These are phyloP conservation scores for Erysimum pusillum DNA, from an alignment of 441 rosid genomes.

Conservation along the genomic window DNA sequence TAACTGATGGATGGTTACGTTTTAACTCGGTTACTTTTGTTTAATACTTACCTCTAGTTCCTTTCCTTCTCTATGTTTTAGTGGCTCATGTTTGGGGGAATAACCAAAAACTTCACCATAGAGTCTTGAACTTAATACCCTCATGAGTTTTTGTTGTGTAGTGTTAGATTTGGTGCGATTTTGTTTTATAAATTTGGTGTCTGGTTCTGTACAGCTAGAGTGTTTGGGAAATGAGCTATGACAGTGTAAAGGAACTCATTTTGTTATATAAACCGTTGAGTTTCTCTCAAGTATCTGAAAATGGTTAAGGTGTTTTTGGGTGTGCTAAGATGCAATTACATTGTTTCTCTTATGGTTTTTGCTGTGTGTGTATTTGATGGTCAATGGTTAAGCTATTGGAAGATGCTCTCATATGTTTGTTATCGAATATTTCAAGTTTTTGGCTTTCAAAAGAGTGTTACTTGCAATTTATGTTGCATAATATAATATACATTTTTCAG, in stretches of 20 bases:
- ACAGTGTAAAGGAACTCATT: not conserved
- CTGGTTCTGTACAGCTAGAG: slow-evolving; percentile 18
- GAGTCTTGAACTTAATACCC: not conserved
- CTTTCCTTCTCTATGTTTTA: slow-evolving; percentile 17
- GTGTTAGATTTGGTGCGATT: slow-evolving; percentile 30
- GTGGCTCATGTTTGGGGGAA: slow-evolving; percentile 26
- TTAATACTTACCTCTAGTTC: slow-evolving; percentile 30
- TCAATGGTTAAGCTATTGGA: not conserved
- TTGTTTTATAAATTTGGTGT: slow-evolving; percentile 1
- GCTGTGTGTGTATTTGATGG: slow-evolving; percentile 16
- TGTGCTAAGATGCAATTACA: slow-evolving; percentile 21
- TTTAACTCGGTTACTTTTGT: slow-evolving; percentile 27
- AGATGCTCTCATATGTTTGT: slow-evolving; percentile 17
- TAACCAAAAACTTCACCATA: not conserved
- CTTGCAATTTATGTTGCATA: not conserved
- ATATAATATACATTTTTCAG: not conserved
- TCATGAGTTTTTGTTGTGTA: slow-evolving; percentile 19
- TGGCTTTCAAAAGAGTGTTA: not conserved
- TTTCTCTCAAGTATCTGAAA: not conserved
- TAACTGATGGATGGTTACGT: slow-evolving; percentile 25
- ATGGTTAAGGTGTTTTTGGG: not conserved
- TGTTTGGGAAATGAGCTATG: not conserved
- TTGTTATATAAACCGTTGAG: not conserved
- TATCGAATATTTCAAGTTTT: slow-evolving; percentile 19
- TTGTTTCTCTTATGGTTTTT: slow-evolving; percentile 21